Percentiles rank a stretch among this genome's conserved stretches.
These are phyloP conservation scores for Coniochaeta sp. DNA, from an alignment of 2,329 filamentous ascomycete genomes.

Conservation along the genomic window DNA sequence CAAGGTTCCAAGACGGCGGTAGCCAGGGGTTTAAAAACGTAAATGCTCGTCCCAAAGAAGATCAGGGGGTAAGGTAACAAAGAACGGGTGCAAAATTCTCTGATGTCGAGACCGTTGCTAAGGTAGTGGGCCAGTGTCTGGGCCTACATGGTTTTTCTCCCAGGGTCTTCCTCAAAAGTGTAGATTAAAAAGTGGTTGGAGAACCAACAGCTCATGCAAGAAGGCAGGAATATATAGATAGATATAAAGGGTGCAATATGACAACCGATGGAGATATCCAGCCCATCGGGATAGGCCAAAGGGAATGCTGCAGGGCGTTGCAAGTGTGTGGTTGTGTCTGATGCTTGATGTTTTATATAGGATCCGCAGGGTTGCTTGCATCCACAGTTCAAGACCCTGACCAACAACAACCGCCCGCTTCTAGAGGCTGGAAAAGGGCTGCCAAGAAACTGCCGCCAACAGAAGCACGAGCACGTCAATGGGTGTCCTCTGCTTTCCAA, in stretches of 20 bases:
- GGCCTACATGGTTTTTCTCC: no score
- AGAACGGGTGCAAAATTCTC: background rate
- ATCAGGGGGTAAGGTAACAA: background rate
- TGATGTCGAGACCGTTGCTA: background rate
- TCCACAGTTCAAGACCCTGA: background rate
- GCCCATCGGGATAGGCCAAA: constrained; percentile 1
- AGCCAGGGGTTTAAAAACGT: background rate
- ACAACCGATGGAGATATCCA: constrained; percentile 4
- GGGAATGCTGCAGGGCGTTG: background rate
- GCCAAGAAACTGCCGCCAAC: constrained; percentile 1
- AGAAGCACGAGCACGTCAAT: background rate
- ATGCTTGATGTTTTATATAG: constrained; percentile 1
- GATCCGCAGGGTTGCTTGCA: background rate
- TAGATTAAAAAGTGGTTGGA: background rate
- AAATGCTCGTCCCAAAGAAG: background rate
- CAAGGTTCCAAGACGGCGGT: no score
- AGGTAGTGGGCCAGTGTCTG: no score
- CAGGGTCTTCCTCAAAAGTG: no score
- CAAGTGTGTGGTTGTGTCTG: background rate
- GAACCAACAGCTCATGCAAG: background rate
- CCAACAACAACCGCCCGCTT: background rate
- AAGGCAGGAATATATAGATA: constrained; percentile 3
- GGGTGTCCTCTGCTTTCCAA: background rate
- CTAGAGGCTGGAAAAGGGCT: background rate
- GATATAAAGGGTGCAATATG: constrained; percentile 4